Conservation (phyloP, 345 rosid species). For the Eucalyptus caleyi region DNA sequence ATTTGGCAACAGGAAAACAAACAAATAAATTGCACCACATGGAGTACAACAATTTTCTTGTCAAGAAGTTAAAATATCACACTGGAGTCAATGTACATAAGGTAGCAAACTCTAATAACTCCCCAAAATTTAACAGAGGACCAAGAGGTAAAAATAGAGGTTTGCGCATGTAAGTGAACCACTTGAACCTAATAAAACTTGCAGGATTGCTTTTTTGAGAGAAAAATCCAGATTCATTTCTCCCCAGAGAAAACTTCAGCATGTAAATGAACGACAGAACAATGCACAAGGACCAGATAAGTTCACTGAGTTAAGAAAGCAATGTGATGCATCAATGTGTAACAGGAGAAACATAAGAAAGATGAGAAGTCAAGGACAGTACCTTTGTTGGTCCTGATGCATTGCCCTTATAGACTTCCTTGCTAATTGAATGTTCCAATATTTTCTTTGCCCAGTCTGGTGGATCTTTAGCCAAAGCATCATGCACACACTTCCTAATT, state of each 20-base stretch:
- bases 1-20: neutral
- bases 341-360: neutral
- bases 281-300: neutral
- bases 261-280: neutral
- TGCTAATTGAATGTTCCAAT: conserved; percentile 88
- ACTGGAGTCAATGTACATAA: neutral
- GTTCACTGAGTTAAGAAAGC: neutral
- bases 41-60: neutral
- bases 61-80: neutral
- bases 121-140: neutral
- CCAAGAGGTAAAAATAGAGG: neutral
- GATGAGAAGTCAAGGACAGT: neutral
- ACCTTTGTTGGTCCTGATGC: conserved; percentile 99
- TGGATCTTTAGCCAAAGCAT: conserved; percentile 65
- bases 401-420: conserved; percentile 96
- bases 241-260: neutral
- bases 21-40: neutral
- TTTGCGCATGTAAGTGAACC: neutral
- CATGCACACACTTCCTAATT: conserved; percentile 86
- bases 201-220: neutral
- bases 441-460: conserved; percentile 91
- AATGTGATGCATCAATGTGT: neutral
- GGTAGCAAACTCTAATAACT: neutral
- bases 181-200: neutral
- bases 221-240: neutral